Evolutionary conservation across 352 stramenopile species (phyloP).

Genomic region (Phytopythium sindhum): DNA sequence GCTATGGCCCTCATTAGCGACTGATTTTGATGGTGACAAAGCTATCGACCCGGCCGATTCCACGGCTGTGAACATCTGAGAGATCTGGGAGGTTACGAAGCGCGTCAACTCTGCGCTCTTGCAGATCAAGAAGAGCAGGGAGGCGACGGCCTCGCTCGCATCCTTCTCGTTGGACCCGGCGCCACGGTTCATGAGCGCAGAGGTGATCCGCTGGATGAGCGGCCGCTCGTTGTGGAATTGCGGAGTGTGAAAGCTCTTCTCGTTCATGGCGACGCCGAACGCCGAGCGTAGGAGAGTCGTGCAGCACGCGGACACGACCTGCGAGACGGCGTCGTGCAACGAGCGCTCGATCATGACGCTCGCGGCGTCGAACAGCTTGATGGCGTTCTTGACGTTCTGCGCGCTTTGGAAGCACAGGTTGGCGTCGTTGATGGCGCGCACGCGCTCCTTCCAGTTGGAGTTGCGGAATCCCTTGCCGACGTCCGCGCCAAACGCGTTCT

Average conservation of each 20-base stretch:
- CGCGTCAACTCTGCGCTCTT: conserved; percentile 71
- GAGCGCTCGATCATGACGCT: conserved; percentile 57
- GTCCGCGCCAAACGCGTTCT: conserved; percentile 47
- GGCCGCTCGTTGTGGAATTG: conserved; percentile 56
- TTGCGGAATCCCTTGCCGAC: conserved; percentile 46
- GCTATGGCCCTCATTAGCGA: neutral
- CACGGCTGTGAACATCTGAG: conserved; percentile 26
- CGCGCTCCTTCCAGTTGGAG: conserved; percentile 59
- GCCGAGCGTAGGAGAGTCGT: conserved; percentile 56
- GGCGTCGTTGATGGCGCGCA: conserved; percentile 51
- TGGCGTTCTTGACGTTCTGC: conserved; percentile 24
- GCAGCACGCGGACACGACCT: conserved; percentile 62
- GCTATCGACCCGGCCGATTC: conserved; percentile 4
- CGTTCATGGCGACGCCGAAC: conserved; percentile 54
- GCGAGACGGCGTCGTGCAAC: conserved; percentile 56
- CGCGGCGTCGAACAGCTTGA: conserved; percentile 63
- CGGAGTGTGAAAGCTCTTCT: conserved; percentile 55
- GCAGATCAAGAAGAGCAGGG: conserved; percentile 76
- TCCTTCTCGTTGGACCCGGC: conserved; percentile 78
- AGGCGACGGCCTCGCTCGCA: conserved; percentile 65
- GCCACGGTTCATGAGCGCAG: conserved; percentile 40
- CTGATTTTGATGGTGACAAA: conserved; percentile 19
- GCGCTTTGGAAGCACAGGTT: conserved; percentile 46
- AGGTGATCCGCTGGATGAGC: conserved; percentile 41
- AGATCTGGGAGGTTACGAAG: conserved; percentile 56